Evolutionary conservation across 2,329 filamentous ascomycete species (phyloP), one percentile per base, ranked within the genome.

Genomic region (Ilyonectria destructans): DNA sequence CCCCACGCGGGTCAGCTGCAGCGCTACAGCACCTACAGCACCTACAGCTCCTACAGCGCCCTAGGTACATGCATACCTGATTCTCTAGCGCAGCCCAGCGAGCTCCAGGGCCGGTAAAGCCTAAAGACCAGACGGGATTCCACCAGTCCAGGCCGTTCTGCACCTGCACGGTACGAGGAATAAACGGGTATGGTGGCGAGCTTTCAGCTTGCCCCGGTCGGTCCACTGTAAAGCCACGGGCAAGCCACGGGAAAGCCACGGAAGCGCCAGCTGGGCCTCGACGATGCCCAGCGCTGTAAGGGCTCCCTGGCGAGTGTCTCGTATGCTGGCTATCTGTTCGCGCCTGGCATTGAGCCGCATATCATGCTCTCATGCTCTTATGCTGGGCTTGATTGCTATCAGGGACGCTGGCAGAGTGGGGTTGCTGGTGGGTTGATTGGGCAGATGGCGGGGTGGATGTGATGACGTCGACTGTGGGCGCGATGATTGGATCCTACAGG

Each of bases 381-480:
- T 51, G 48, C 29, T 52, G 17, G 49, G 12, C 49, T 19, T 19
- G 17, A 31, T 43, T 17, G 40, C 15, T 43, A 40, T 33, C 29
- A 52, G n/a, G 49, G 49, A 51, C 48, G 15, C 26, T n/a, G 3
- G 13, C 5, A 12, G 29, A n/a, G 51, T 21, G 31, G 51, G 31
- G 43, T 58, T 19, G 40, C 23, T 35, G 40, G 54, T 33, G 19
- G 43, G 56, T 33, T 52, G 49, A 33, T 52, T 52, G 49, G 49
- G 29, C 49, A 33, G 8, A 62, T 60, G 54, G 66, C 54, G 58
- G 23, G 68, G 71, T 66, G 71, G 71, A 8, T 45, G 33, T 46
- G 48, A 75, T 75, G 74, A 75, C 74, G 74, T 75, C 74, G 71
- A 60, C 46, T 9, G 2, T 12, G 19, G 31, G 12, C 52, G 57